These are phyloP conservation scores for Suillus alpinus DNA, from an alignment of 768 basidiomycete species.

Conservation along the genomic window DNA sequence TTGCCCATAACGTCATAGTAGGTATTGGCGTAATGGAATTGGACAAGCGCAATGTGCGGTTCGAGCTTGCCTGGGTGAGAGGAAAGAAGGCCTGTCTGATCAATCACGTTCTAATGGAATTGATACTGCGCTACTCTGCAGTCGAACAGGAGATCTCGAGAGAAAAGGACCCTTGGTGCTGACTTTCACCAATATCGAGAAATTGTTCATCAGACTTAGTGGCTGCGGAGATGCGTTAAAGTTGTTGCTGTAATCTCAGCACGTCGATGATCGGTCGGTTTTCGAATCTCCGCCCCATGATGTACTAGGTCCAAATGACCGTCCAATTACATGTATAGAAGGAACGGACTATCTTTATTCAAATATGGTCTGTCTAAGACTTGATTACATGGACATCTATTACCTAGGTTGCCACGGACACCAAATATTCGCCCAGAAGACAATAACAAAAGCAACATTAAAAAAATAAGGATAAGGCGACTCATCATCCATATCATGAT, in stretches of 20 bases:
- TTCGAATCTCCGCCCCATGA: no score
- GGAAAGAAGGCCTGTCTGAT: no score
- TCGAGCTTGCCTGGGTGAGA: background rate
- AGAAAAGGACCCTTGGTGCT: background rate
- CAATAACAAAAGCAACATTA: slow-evolving; percentile 5
- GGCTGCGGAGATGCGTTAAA: no score
- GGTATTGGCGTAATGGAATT: background rate
- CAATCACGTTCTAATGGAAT: no score
- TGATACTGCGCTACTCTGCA: background rate
- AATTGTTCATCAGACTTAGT: no score
- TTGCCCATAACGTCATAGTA: background rate
- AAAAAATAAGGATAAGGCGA: slow-evolving; percentile 7
- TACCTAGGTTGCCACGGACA: background rate
- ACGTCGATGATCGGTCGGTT: background rate
- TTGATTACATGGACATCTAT: slow-evolving; percentile 1
- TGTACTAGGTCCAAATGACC: no score
- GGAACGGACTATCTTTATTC: background rate
- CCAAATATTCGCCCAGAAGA: background rate
- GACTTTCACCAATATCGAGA: background rate
- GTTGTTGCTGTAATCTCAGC: no score
- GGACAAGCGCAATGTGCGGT: background rate
- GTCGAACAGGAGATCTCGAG: background rate
- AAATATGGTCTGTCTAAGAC: background rate
- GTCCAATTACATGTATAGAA: background rate
- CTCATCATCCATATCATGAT: slow-evolving; percentile 4